Evolutionary conservation across 129 eudicot species (phyloP).

Genomic region (Glebionis coronaria): DNA sequence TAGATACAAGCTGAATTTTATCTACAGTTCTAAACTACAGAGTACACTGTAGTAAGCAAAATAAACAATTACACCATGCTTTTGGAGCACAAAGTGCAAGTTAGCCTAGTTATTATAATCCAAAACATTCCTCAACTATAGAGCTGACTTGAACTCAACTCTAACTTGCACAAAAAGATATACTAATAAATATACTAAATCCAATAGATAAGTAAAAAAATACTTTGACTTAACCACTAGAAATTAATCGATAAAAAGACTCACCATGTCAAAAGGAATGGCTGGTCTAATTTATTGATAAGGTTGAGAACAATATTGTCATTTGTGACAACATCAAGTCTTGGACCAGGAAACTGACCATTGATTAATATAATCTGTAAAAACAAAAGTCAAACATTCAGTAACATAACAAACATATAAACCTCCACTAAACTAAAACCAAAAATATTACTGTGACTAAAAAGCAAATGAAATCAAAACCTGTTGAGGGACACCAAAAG

Average conservation of each 20-base stretch:
- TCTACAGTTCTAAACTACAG: background rate
- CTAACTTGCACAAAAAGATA: slow-evolving; percentile 12
- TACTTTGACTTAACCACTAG: too few relatives aligned
- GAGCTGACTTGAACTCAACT: background rate
- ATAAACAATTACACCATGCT: background rate
- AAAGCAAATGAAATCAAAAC: slow-evolving; percentile 28
- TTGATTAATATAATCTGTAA: slow-evolving; percentile 84
- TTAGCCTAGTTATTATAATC: background rate
- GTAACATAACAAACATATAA: background rate
- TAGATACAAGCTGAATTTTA: slow-evolving; percentile 1
- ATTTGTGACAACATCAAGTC: slow-evolving; percentile 72
- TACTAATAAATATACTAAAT: background rate
- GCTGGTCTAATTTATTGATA: slow-evolving; percentile 72
- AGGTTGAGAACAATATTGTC: slow-evolving; percentile 74
- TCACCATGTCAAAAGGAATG: slow-evolving; percentile 92
- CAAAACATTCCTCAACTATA: background rate
- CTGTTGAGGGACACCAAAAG: slow-evolving; percentile 93
- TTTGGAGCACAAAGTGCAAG: background rate
- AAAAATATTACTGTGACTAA: background rate
- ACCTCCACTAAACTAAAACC: background rate
- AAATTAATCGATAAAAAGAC: slow-evolving; percentile 22
- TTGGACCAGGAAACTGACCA: slow-evolving; percentile 97
- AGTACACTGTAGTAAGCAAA: background rate
- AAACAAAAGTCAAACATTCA: slow-evolving; percentile 16
- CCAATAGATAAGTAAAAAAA: background rate